Percentiles rank a stretch among this genome's conserved stretches.
Conservation (phyloP, 129 eudicot species). For the Lactuca sativa region DNA sequence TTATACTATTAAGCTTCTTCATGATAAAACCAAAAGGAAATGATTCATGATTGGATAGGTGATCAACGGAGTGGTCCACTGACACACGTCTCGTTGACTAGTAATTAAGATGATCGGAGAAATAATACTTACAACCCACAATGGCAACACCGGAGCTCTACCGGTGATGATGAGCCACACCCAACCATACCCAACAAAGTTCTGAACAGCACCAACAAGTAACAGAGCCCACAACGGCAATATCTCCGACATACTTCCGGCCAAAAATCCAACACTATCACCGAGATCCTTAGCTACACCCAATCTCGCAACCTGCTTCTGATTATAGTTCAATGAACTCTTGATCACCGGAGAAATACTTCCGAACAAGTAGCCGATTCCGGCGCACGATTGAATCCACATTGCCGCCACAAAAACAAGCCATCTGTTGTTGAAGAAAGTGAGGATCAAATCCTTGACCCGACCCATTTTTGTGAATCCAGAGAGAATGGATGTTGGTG, state of each 20-base stretch:
- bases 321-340: slow-evolving; percentile 72
- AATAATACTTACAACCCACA: slow-evolving; percentile 84
- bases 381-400: slow-evolving; percentile 98
- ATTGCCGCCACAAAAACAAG: slow-evolving; percentile 97
- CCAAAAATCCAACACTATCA: slow-evolving; percentile 92
- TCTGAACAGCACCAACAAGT: slow-evolving; percentile 84
- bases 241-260: slow-evolving; percentile 86
- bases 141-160: slow-evolving; percentile 68
- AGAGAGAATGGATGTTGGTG: slow-evolving; percentile 6
- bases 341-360: slow-evolving; percentile 87
- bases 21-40: neutral
- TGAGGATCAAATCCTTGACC: slow-evolving; percentile 39
- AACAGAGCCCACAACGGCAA: slow-evolving; percentile 90
- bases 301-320: slow-evolving; percentile 77
- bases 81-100: slow-evolving; percentile 8
- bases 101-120: neutral
- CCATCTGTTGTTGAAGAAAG: slow-evolving; percentile 85
- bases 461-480: slow-evolving; percentile 29
- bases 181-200: slow-evolving; percentile 89
- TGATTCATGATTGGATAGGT: neutral
- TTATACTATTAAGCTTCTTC: neutral
- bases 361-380: slow-evolving; percentile 89
- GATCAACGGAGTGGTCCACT: neutral
- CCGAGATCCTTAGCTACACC: slow-evolving; percentile 99
- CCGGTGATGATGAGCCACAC: slow-evolving; percentile 92